Conservation (phyloP, 768 basidiomycete species). For the Tricholoma saponaceum region DNA sequence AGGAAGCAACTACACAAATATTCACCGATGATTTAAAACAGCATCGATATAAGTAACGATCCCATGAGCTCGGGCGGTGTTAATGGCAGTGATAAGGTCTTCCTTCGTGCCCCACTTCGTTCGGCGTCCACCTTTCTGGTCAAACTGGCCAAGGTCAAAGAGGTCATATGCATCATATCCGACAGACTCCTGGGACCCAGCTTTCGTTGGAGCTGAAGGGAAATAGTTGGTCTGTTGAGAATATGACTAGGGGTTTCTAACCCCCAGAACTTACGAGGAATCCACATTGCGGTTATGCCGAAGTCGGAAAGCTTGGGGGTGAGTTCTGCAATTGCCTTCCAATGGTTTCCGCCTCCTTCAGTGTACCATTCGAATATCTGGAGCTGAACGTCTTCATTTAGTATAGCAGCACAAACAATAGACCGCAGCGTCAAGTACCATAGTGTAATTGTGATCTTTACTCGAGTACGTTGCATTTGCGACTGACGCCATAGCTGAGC, state of each 20-base stretch:
- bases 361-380: background rate
- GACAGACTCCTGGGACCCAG: background rate
- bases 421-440: background rate
- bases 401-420: background rate
- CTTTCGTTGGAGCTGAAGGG: background rate
- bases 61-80: background rate
- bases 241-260: background rate
- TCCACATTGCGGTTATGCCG: background rate
- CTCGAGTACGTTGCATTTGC: background rate
- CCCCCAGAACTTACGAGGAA: background rate
- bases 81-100: background rate
- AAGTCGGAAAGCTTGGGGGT: background rate
- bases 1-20: background rate
- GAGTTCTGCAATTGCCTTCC: background rate
- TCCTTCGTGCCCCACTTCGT: background rate
- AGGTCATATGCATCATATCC: background rate
- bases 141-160: background rate
- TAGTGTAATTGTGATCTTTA: background rate
- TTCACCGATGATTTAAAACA: background rate
- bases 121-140: background rate
- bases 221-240: background rate
- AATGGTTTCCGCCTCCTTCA: background rate
- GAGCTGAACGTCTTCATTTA: background rate
- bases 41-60: background rate
- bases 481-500: background rate